Evolutionary conservation across 805 yeast genomes (phyloP), one percentile per base, ranked within the genome.

Genomic region (Candida tibetensis): DNA sequence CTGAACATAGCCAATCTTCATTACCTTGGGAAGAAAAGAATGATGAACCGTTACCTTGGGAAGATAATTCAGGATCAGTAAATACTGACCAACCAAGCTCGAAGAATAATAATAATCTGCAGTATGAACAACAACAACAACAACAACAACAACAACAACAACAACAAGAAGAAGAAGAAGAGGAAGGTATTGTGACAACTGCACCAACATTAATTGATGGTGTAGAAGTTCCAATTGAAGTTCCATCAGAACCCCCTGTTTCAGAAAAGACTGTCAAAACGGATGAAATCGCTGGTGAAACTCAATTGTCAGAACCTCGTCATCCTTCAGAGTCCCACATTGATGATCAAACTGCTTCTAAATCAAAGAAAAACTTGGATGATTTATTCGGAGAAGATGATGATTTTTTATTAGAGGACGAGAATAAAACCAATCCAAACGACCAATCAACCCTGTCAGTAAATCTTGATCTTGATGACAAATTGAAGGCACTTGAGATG

Each of bases 371-470:
- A 5, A 25, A 17, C 16, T 25, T 34, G 9, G 49, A 40, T 15
- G 35, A 40, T 12, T 42, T 49, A 30, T 37, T 47, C 31, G 40
- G 25, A 18, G 57, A 49, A 18, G 54, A 45, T n/a, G 58, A 52
- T 26, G 54, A 42, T 10, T 51, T 45, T 28, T 46, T 55, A 23
- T 42, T 57, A 37, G 52, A 46, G 10, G 52, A 42, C 38, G 9
- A 16, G 21, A n/a, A 23, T 10, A 18, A 28, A 12, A 9, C 29
- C 4, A 12, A 30, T 10, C 17, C 29, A 19, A 15, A 15, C 32
- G 34, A 15, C 9, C 32, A 15, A 22, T 22, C 32, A 15, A 15
- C 18, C 5, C 26, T 15, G 12, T 27, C 30, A 12, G n/a, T 25
- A 15, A 14, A 25, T 8, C 30, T 18, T 5, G 37, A 29, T 15